A percentile compares a stretch with the other conserved stretches of the same genome.
phyloP scores from a whole-genome alignment of 2,329 filamentous ascomycete species.

The Colletotrichum horii region DNA sequence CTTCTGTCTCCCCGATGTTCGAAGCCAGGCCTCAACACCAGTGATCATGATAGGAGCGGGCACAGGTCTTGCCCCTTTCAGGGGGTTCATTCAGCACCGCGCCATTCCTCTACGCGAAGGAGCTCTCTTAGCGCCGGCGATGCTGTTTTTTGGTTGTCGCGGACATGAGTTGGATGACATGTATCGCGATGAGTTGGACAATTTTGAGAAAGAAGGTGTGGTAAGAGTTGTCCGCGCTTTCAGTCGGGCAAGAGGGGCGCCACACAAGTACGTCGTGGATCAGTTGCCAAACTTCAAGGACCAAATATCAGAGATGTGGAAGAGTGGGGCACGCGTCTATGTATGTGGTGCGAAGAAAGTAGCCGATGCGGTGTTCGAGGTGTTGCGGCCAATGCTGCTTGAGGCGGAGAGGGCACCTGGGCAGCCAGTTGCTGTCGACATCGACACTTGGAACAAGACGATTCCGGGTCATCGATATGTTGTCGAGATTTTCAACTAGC shows the following conservation, averaged over 20 bases:
- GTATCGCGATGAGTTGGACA: conserved; percentile 62
- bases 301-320: conserved; percentile 32
- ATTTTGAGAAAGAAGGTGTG: conserved; percentile 65
- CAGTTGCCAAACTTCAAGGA: not conserved
- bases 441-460: not conserved
- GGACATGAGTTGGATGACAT: conserved; percentile 60
- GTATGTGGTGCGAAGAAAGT: conserved; percentile 67
- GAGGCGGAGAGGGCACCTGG: not conserved
- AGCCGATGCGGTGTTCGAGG: conserved; percentile 23
- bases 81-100: conserved; percentile 67
- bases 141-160: conserved; percentile 72
- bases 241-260: conserved; percentile 43
- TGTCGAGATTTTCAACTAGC: not conserved
- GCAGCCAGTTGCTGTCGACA: not conserved
- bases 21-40: conserved; percentile 48
- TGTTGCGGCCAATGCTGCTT: not conserved
- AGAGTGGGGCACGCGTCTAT: conserved; percentile 59
- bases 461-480: not conserved
- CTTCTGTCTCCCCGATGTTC: conserved; percentile 48
- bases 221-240: conserved; percentile 67
- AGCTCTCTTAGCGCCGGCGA: conserved; percentile 59
- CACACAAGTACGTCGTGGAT: conserved; percentile 22
- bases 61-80: conserved; percentile 66
- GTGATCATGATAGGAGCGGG: conserved; percentile 58
- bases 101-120: conserved; percentile 32